These are phyloP conservation scores for Rubus parviflorus DNA, from an alignment of 306 rosid species.

Conservation along the genomic window DNA sequence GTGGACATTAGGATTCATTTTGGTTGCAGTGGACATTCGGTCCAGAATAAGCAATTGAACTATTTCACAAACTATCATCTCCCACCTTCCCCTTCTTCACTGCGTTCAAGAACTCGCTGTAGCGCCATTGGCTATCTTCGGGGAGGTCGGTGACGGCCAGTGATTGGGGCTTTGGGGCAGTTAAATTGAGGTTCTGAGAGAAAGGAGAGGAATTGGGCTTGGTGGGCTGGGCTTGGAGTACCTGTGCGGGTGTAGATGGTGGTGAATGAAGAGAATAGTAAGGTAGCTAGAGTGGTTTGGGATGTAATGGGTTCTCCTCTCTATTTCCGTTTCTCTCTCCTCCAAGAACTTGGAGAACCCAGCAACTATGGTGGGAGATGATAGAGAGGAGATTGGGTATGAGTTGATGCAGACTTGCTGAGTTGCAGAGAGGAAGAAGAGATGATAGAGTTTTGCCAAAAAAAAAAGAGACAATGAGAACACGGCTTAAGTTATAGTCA, in stretches of 20 bases:
- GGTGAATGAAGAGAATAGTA: constrained; percentile 52
- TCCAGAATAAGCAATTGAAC: neutral
- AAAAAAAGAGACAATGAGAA: too few species aligned
- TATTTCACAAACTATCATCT: constrained; percentile 1
- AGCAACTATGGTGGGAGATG: too few species aligned
- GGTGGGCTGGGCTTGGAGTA: constrained; percentile 56
- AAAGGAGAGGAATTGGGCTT: constrained; percentile 53
- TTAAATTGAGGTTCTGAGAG: constrained; percentile 58
- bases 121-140: constrained; percentile 88
- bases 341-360: too few species aligned
- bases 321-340: too few species aligned
- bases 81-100: constrained; percentile 94
- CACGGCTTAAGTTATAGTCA: too few species aligned
- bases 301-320: constrained; percentile 52
- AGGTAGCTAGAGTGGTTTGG: constrained; percentile 65
- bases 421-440: too few species aligned
- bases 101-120: constrained; percentile 91
- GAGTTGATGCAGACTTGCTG: too few species aligned
- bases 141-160: constrained; percentile 69
- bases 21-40: constrained; percentile 6
- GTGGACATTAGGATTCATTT: constrained; percentile 46
- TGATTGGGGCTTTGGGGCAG: constrained; percentile 78
- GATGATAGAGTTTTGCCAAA: too few species aligned
- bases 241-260: constrained; percentile 45
- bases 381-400: too few species aligned